phyloP scores from a whole-genome alignment of 2,329 filamentous ascomycete species.

The Chaetomium globosum region DNA sequence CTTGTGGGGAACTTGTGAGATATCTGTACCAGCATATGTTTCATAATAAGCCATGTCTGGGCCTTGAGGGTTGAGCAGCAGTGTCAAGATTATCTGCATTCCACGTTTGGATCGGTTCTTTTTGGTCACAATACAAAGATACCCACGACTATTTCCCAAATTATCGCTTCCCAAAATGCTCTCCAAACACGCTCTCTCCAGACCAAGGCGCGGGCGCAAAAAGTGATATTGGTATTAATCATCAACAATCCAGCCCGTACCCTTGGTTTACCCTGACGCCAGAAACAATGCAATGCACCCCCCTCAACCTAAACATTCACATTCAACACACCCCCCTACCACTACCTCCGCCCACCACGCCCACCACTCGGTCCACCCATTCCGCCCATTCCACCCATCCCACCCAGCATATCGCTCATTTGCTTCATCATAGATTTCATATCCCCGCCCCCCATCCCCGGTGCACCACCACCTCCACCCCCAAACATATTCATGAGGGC shows the following conservation, averaged over 20 bases:
- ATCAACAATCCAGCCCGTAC: slow-evolving; percentile 6
- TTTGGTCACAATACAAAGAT: not conserved
- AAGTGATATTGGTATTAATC: slow-evolving; percentile 17
- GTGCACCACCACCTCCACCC: slow-evolving; percentile 64
- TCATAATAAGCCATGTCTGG: not conserved
- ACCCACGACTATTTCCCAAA: not conserved
- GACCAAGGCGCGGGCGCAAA: not conserved
- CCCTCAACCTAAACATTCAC: not conserved
- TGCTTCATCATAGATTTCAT: slow-evolving; percentile 81
- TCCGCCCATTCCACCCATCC: slow-evolving; percentile 20
- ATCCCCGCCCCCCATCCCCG: slow-evolving; percentile 71
- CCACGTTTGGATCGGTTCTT: not conserved
- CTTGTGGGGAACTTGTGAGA: no score
- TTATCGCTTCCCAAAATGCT: not conserved
- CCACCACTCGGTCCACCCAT: slow-evolving; percentile 16
- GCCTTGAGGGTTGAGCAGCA: not conserved
- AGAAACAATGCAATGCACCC: slow-evolving; percentile 27
- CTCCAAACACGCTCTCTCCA: not conserved
- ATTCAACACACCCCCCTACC: not conserved
- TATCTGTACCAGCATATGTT: not conserved
- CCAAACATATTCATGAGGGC: slow-evolving; percentile 92
- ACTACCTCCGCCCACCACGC: slow-evolving; percentile 33
- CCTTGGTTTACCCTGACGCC: slow-evolving; percentile 23
- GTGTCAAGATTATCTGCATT: not conserved
- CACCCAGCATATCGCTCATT: slow-evolving; percentile 58